These are phyloP conservation scores for Saccharum spontaneum DNA, from an alignment of 176 grass and related monocot species.

Conservation along the genomic window DNA sequence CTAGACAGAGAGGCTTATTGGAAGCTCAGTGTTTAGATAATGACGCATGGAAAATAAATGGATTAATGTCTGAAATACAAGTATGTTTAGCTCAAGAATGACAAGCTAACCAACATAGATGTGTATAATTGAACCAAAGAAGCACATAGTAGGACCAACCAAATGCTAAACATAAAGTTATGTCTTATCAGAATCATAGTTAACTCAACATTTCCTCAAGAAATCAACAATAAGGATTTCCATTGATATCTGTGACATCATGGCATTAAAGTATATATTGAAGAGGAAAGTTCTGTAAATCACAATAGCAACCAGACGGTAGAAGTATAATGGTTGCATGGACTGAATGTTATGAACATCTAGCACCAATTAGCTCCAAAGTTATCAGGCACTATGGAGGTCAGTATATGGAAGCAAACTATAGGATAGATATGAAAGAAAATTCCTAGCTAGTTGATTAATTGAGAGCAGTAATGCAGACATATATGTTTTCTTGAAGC, in stretches of 20 bases:
- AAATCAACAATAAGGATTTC: not conserved
- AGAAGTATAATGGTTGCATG: not conserved
- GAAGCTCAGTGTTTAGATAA: slow-evolving; percentile 3
- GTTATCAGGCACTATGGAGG: not conserved
- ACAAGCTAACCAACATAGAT: not conserved
- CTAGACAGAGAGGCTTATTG: slow-evolving; percentile 2
- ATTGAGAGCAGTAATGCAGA: slow-evolving; percentile 3
- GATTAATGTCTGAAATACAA: not conserved
- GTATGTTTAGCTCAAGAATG: not conserved
- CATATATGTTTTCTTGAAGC: not conserved
- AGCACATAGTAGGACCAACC: not conserved
- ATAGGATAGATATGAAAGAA: slow-evolving; percentile 3
- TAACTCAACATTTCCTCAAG: not conserved
- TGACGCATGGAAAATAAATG: not conserved
- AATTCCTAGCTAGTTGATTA: slow-evolving; percentile 4
- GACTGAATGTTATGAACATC: not conserved
- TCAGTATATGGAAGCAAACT: not conserved
- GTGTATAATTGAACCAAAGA: not conserved
- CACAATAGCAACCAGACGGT: not conserved
- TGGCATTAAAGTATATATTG: not conserved
- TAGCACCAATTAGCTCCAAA: not conserved
- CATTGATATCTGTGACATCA: not conserved
- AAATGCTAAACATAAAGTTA: not conserved
- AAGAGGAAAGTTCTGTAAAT: not conserved
- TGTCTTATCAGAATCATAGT: not conserved